A percentile compares a stretch with the other conserved stretches of the same genome.
These are phyloP conservation scores for Thraustotheca clavata DNA, from an alignment of 352 stramenopile species.

Conservation along the genomic window DNA sequence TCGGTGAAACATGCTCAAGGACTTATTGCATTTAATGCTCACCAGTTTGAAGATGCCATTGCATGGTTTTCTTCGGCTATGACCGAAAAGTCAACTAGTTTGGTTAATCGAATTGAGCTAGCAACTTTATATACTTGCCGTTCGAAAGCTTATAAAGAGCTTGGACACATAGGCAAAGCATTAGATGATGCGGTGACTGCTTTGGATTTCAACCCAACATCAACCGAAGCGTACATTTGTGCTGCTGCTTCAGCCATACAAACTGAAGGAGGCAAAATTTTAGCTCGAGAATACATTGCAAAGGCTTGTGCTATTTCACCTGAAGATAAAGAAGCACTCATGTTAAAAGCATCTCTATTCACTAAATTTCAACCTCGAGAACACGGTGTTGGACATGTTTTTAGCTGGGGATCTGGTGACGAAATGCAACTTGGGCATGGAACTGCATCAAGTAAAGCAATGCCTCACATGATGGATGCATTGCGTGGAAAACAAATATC, in stretches of 20 bases:
- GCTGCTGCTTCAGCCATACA: background rate
- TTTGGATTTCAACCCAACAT: slow-evolving; percentile 7
- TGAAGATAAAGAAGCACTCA: background rate
- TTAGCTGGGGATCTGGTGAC: slow-evolving; percentile 17
- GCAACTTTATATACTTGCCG: background rate
- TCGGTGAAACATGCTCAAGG: slow-evolving; percentile 5
- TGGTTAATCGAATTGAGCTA: background rate
- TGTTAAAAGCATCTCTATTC: background rate
- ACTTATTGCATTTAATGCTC: background rate
- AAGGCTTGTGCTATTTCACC: slow-evolving; percentile 1
- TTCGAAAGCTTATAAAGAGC: background rate
- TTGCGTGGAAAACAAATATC: slow-evolving; percentile 12
- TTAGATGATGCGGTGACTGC: slow-evolving; percentile 4
- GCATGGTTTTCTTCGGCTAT: background rate
- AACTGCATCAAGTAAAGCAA: background rate
- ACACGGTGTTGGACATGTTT: slow-evolving; percentile 4
- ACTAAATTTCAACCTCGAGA: background rate
- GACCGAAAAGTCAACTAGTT: background rate
- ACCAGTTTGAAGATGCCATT: slow-evolving; percentile 3
- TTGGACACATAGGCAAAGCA: background rate
- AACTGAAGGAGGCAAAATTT: background rate
- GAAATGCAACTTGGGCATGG: slow-evolving; percentile 16
- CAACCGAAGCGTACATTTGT: background rate
- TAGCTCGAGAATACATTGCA: background rate
- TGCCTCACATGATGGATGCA: slow-evolving; percentile 15